A percentile compares a stretch with the other conserved stretches of the same genome.
These are phyloP conservation scores for Phytopythium ostracodes DNA, from an alignment of 352 stramenopile genomes.

Conservation along the genomic window DNA sequence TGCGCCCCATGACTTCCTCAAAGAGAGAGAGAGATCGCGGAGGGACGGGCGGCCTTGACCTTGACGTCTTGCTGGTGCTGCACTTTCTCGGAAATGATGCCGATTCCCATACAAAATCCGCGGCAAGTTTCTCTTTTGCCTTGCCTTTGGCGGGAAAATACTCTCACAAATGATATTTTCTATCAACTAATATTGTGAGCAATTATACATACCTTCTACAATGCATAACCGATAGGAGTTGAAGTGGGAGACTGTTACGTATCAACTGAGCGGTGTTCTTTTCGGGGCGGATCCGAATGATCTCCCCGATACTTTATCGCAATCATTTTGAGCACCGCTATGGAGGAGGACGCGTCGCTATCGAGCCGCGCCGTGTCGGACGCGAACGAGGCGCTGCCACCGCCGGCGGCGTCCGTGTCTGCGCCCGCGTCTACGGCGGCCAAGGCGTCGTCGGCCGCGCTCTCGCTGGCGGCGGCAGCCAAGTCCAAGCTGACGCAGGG, in stretches of 20 bases:
- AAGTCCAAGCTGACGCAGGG: constrained; percentile 52
- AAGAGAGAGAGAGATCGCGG: not conserved
- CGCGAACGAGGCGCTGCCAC: not conserved
- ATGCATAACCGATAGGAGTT: not conserved
- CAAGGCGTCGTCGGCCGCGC: constrained; percentile 41
- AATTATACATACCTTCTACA: too few relatives aligned
- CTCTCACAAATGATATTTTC: too few relatives aligned
- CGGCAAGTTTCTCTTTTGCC: too few relatives aligned
- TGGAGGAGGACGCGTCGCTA: not conserved
- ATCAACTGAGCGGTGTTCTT: not conserved
- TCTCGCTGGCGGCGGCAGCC: constrained; percentile 43
- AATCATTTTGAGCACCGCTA: not conserved
- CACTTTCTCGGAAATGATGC: not conserved
- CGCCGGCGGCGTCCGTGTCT: not conserved
- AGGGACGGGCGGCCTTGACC: not conserved
- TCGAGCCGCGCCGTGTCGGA: not conserved
- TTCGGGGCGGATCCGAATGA: not conserved
- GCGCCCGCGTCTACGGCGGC: constrained; percentile 10
- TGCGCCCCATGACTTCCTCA: constrained; percentile 65
- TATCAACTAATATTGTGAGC: too few relatives aligned
- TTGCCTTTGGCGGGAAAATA: too few relatives aligned
- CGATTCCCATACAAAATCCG: too few relatives aligned
- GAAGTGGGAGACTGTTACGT: not conserved
- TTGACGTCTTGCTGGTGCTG: not conserved
- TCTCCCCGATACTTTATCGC: not conserved